These are phyloP conservation scores for Priceomyces fermenticarens DNA, from an alignment of 805 yeast species.

Conservation along the genomic window DNA sequence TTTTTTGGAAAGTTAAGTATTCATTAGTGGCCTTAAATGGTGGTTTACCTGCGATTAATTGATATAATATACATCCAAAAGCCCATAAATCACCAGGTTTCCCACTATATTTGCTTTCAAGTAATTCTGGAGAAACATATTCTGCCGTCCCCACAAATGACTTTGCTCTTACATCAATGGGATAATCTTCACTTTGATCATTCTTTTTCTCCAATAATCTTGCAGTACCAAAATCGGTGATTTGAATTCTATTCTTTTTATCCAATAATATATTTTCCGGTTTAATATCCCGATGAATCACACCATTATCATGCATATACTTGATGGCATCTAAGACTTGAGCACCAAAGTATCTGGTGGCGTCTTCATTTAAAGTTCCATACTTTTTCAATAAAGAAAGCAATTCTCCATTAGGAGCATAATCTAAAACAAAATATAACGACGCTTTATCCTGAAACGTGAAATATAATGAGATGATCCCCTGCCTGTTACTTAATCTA, in stretches of 20 bases:
- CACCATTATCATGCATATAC: constrained; percentile 72
- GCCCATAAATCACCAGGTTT: constrained; percentile 64
- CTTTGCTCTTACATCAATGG: constrained; percentile 65
- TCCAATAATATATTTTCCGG: constrained; percentile 79
- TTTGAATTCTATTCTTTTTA: constrained; percentile 55
- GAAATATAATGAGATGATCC: constrained; percentile 66
- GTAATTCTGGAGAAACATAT: constrained; percentile 76
- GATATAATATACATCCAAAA: constrained; percentile 56
- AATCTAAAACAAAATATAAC: constrained; percentile 72
- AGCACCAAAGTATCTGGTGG: constrained; percentile 64
- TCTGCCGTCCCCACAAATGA: constrained; percentile 88
- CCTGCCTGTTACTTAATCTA: constrained; percentile 57
- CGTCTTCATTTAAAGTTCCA: constrained; percentile 70
- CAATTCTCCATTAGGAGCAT: constrained; percentile 77
- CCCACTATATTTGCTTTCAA: constrained; percentile 68
- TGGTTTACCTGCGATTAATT: constrained; percentile 65
- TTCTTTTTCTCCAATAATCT: constrained; percentile 57
- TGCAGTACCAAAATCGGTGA: constrained; percentile 87
- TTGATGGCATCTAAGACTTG: constrained; percentile 72
- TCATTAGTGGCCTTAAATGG: constrained; percentile 85
- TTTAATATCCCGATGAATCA: constrained; percentile 77
- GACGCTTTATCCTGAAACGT: constrained; percentile 78
- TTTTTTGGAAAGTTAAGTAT: constrained; percentile 77
- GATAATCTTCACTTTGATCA: constrained; percentile 50
- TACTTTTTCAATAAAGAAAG: constrained; percentile 62